A percentile compares a stretch with the other conserved stretches of the same genome.
Conservation (phyloP, 208 protist genomes). For the Novymonas esmeraldas region DNA sequence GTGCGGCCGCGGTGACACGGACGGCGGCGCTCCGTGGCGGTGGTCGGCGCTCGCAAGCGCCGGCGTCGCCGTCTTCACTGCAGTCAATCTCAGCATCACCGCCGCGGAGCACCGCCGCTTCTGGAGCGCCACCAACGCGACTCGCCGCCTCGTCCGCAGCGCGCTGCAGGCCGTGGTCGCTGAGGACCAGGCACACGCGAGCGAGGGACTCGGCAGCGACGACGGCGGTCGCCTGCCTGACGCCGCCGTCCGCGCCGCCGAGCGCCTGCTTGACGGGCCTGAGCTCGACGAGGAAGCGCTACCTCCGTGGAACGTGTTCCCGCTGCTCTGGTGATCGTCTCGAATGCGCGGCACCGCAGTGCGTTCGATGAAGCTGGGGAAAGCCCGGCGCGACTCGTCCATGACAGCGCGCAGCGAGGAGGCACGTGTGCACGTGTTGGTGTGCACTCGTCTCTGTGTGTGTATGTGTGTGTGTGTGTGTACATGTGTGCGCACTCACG, state of each 20-base stretch:
- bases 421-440: too few species aligned
- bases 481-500: not conserved
- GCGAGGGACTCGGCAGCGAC: not conserved
- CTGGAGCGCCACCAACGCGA: conserved; percentile 50
- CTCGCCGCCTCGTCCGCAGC: conserved; percentile 17
- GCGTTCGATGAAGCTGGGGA: too few species aligned
- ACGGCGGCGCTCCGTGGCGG: too few species aligned
- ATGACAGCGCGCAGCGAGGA: too few species aligned
- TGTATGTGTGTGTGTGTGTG: not conserved
- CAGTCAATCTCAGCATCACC: conserved; percentile 72
- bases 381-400: too few species aligned
- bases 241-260: not conserved
- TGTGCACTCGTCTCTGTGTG: not conserved
- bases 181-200: not conserved
- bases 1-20: not conserved
- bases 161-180: not conserved
- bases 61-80: conserved; percentile 59
- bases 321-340: conserved; percentile 34
- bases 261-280: not conserved
- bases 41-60: conserved; percentile 9
- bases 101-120: conserved; percentile 68
- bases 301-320: conserved; percentile 57
- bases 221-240: not conserved
- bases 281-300: conserved; percentile 19
- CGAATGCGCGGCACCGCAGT: too few species aligned